Evolutionary conservation across 1,284 basidiomycete genomes (phyloP), one percentile per base, ranked within the genome.

Genomic region (Sporisorium scitamineum): DNA sequence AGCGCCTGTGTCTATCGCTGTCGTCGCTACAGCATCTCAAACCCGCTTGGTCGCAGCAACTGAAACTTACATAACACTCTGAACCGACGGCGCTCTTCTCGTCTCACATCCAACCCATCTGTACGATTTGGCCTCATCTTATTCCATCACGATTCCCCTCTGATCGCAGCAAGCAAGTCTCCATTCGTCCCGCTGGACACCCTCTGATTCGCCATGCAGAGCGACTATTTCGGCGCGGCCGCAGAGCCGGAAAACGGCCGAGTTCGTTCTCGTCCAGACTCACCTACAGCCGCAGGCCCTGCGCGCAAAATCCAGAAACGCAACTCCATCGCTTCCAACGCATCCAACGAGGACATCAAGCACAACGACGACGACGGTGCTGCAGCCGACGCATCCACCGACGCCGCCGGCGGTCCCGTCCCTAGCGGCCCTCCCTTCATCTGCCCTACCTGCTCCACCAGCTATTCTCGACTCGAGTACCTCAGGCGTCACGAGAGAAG

Each of bases 391-490:
- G 61, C 58, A 26, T 47, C 66, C 39, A 64, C 53, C 51, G 61
- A 67, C 13, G 58, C 44, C 50, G 48, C 57, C 14, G 60, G 57
- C 13, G 64, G 61, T 6, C 50, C 80, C 9, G 53, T 67, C 9
- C 76, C 80, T 2, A 68, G 73, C 42, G 83, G 83, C 0, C 83
- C 83, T 10, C 83, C 83, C 13, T 84, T 83, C 50, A 71, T 82
- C 18, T 84, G 83, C 56, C 80, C 81, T 22, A 82, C 82, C 8
- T 85, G 83, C 75, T 70, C 80, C 51, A 84, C 82, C 27, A 83
- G 75, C 66, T 85, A 85, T 55, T 84, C 82, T 24, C 69, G 83
- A 37, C 76, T 85, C 24, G 83, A 85, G 68, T 85, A 84, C 50
- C 78, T 85, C 9, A 60, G 83, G 50, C 73, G 83, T 54, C 83